Conservation (phyloP, 768 basidiomycete species). For the Phanerodontia chrysosporium region DNA sequence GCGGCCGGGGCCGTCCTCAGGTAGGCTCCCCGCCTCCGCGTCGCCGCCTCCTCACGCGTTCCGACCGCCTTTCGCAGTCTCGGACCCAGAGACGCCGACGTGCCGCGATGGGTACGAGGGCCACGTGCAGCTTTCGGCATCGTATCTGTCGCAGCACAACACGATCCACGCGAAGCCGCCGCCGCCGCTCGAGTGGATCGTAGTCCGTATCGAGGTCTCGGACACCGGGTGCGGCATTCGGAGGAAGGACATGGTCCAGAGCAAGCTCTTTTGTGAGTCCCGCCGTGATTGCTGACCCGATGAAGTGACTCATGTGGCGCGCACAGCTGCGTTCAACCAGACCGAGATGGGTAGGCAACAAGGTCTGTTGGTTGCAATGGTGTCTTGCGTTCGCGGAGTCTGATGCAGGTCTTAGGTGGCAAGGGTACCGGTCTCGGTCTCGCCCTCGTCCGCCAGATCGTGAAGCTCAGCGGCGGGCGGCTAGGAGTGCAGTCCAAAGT, state of each 20-base stretch:
- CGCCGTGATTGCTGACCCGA: neutral
- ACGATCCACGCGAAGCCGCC: conserved; percentile 34
- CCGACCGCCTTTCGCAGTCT: too few species aligned
- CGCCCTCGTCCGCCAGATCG: conserved; percentile 50
- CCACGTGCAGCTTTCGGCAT: neutral
- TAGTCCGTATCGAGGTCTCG: conserved; percentile 80
- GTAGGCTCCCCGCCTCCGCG: neutral
- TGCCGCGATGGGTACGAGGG: conserved; percentile 19
- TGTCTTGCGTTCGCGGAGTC: too few species aligned
- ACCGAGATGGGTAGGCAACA: conserved; percentile 74
- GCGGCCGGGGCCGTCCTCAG: neutral
- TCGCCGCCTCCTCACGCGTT: neutral
- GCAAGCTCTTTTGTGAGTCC: conserved; percentile 60
- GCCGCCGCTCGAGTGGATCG: conserved; percentile 52
- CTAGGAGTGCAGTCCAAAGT: conserved; percentile 39
- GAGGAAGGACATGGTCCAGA: conserved; percentile 62
- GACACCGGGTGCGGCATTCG: conserved; percentile 71
- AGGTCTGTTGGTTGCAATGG: conserved; percentile 8
- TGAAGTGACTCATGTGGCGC: neutral
- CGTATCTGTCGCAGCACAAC: conserved; percentile 47
- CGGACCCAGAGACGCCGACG: neutral
- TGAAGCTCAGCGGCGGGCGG: conserved; percentile 45
- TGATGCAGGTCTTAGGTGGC: conserved; percentile 23
- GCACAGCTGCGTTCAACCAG: conserved; percentile 67
- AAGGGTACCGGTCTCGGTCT: conserved; percentile 54